Conservation (phyloP, 2,329 filamentous ascomycete genomes). For the Penicillium glabrum region DNA sequence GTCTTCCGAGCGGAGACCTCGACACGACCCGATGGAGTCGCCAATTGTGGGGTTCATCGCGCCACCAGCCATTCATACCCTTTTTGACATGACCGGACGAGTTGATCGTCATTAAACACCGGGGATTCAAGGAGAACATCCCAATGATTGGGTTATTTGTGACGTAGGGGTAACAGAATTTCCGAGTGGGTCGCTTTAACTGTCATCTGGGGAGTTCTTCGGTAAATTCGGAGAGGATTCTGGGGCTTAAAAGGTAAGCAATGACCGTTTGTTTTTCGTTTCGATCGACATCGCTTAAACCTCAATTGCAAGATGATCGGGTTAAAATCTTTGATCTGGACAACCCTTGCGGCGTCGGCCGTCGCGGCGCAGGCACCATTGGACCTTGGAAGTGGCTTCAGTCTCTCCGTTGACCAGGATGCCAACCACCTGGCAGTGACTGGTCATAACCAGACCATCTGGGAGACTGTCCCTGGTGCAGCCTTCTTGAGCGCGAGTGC, state of each 20-base stretch:
- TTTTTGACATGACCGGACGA: not conserved
- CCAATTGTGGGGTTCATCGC: constrained; percentile 8
- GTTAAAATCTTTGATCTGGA: constrained; percentile 13
- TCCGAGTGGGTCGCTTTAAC: not conserved
- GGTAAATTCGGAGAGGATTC: not conserved
- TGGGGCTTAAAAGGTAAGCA: constrained; percentile 1
- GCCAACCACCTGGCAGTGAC: constrained; percentile 13
- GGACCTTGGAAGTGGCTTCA: constrained; percentile 18
- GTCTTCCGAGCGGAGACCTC: constrained; percentile 6
- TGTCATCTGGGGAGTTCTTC: not conserved
- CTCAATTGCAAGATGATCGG: constrained; percentile 9
- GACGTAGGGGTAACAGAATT: not conserved
- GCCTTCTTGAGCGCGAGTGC: constrained; percentile 22
- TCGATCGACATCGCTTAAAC: not conserved
- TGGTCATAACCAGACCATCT: constrained; percentile 9
- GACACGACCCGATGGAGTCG: constrained; percentile 11
- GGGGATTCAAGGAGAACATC: not conserved
- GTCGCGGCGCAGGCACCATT: constrained; percentile 10
- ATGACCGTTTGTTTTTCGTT: not conserved
- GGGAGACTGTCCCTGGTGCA: constrained; percentile 16
- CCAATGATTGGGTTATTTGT: not conserved
- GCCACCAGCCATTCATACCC: not conserved
- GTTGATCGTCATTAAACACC: constrained; percentile 10
- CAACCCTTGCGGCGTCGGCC: constrained; percentile 9
- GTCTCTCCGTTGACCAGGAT: constrained; percentile 5